Evolutionary conservation across 169 alveolate genomes (phyloP), one percentile per base, ranked within the genome.

Genomic region (Sarcocystis neurona): DNA sequence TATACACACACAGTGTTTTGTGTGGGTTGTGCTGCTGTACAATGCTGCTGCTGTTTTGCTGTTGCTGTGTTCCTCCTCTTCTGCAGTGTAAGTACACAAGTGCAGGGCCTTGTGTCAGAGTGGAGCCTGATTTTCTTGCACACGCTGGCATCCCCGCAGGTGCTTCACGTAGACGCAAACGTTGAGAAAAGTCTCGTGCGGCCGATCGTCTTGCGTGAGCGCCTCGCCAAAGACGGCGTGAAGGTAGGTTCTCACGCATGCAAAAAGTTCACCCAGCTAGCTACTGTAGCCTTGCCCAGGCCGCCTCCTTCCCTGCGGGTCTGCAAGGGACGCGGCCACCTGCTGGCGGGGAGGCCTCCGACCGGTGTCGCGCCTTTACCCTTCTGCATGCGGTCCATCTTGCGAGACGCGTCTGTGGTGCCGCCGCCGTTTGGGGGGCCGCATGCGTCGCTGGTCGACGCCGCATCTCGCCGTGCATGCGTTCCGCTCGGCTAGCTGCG

Each of bases 181-280:
- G 60, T 85, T 34, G 90, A 79, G 32, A 85, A 85, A 32, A 66
- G 90, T 41, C 84, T 85, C 39, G 50, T 79, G 60, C 74, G 75
- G n/a, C 90, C 90, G 37, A 85, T 85, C 53, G 82, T 79, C 5
- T 70, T 79, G 84, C 39, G 90, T 20, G 90, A 85, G 39, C 90
- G 50, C 58, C 90, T 85, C 15, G 53, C 47, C 32, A 85, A 85
- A 23, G 90, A 85, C 50, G 90, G 90, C 34, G 72, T 85, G 30
- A 58, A 63, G 84, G 90, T 85, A 47, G 8, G 79, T 34, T 27
- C 72, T 44, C 44, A 41, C 37, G 80, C 56, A 18, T 6, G 72
- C n/a, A 50, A n/a, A n/a, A n/a, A n/a, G n/a, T n/a, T n/a, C n/a
- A n/a, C n/a, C n/a, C n/a, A n/a, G n/a, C n/a, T n/a, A n/a, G n/a